A percentile compares a stretch with the other conserved stretches of the same genome.
Evolutionary conservation across 2,329 filamentous ascomycete species (phyloP).

Genomic region (Pleurostoma richardsiae): DNA sequence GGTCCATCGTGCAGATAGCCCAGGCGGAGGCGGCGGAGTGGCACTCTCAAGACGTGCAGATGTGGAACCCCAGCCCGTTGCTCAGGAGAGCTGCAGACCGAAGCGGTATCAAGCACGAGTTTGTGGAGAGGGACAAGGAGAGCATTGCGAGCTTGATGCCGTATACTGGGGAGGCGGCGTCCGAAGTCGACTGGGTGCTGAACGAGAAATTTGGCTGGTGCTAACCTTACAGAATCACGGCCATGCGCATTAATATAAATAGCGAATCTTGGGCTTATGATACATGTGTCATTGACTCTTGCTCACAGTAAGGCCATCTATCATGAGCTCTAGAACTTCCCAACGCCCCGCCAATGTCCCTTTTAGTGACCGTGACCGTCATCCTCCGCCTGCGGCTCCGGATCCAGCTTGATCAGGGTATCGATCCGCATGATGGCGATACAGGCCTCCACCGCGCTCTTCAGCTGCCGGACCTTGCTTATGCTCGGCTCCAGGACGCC

Average conservation of each 20-base stretch:
- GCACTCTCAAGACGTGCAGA: constrained; percentile 63
- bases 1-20: constrained; percentile 61
- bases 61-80: constrained; percentile 74
- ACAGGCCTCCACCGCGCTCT: constrained; percentile 97
- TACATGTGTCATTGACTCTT: too few relatives aligned
- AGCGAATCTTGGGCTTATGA: too few relatives aligned
- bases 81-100: constrained; percentile 40
- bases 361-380: constrained; percentile 80
- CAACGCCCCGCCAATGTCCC: neutral
- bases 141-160: constrained; percentile 70
- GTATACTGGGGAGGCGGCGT: constrained; percentile 52
- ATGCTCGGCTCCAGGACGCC: constrained; percentile 95
- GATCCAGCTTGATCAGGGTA: constrained; percentile 96
- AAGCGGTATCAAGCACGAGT: constrained; percentile 41
- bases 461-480: constrained; percentile 97
- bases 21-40: constrained; percentile 67
- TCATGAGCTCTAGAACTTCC: neutral
- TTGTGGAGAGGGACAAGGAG: constrained; percentile 53
- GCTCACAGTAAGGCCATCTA: too few relatives aligned
- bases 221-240: constrained; percentile 24
- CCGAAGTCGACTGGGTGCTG: constrained; percentile 63
- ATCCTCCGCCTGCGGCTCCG: constrained; percentile 72
- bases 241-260: too few relatives aligned
- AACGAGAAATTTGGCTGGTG: constrained; percentile 81
- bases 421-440: constrained; percentile 99